Evolutionary conservation across 495 filamentous ascomycete species (phyloP), one percentile per base, ranked within the genome.

Genomic region (Penicillium goetzii): DNA sequence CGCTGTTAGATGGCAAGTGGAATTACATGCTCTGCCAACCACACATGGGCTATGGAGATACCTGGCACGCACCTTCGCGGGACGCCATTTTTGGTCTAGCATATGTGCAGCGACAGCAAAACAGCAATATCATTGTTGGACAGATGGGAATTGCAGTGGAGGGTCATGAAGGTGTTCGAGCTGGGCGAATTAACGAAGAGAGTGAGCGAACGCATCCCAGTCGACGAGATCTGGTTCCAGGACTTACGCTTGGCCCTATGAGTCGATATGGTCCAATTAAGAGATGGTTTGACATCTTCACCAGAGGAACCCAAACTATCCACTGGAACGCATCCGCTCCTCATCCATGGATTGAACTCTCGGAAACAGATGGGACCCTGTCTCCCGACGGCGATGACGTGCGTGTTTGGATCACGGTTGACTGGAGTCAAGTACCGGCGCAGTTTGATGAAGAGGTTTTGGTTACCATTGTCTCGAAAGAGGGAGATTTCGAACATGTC

Each of bases 281-380:
- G 1, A 83, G 87, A 56, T 91, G 81, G 76, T 85, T 91, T 56
- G 89, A 91, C 40, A 78, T 92, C 63, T 92, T 86, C 71, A 82
- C 79, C 34, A 81, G 85, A 32, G 89, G 90, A 34, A 86, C 82
- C 0, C 70, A 79, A 21, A 76, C 76, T 19, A 88, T 88, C 69
- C 72, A 74, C 54, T 92, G 86, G 82, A 81, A 64, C 5, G 78
- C 87, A 30, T 73, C 80, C 5, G 77, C 83, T 2, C 74, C 77
- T 57, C 68, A 80, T 30, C 63, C 81, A 4, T 91, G 86, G 81
- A 80, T 92, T 32, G 81, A 79, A 53, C 75, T 87, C 10, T 84
- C 84, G 3, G 79, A 83, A 32, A 76, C 74, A 15, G 80, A 78
- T 0, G 89, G 90, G 14, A 81, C 66, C 19, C 78, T 91, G 53